Evolutionary conservation across 1,284 basidiomycete species (phyloP).

Genomic region (Trametes hirsuta): DNA sequence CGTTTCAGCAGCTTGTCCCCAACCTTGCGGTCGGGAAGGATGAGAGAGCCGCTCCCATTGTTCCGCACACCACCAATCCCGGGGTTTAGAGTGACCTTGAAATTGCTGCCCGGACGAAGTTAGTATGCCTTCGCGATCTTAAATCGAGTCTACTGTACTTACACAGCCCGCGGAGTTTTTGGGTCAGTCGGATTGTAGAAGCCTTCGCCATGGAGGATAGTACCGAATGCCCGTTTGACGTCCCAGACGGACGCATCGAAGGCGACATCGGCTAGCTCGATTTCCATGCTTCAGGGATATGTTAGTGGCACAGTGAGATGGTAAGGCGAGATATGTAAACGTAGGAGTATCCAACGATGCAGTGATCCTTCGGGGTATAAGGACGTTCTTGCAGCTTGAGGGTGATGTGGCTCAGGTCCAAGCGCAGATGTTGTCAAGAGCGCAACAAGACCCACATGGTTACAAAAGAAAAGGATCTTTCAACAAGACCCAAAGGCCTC

Average conservation of each 20-base stretch:
- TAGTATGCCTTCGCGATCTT: background rate
- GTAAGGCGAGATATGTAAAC: background rate
- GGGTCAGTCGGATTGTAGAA: conserved; percentile 46
- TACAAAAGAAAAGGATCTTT: background rate
- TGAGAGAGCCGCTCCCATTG: conserved; percentile 57
- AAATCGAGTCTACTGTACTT: conserved; percentile 9
- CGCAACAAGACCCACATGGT: background rate
- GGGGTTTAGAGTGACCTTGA: conserved; percentile 55
- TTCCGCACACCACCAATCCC: conserved; percentile 56
- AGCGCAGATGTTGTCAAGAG: background rate
- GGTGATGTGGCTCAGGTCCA: conserved; percentile 13
- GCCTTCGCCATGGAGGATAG: conserved; percentile 55
- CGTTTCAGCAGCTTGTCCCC: conserved; percentile 52
- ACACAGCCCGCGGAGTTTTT: conserved; percentile 36
- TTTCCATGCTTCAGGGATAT: conserved; percentile 48
- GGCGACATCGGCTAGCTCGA: conserved; percentile 52
- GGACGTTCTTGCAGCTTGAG: background rate
- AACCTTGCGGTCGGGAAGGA: conserved; percentile 45
- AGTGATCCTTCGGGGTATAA: background rate
- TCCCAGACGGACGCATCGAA: conserved; percentile 54
- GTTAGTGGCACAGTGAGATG: background rate
- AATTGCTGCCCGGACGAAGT: conserved; percentile 44
- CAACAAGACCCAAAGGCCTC: background rate
- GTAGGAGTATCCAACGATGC: background rate
- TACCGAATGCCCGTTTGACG: conserved; percentile 56